Base-by-base conservation (phyloP, 495 filamentous ascomycete genomes). In the Penicillium egyptiacum region DNA sequence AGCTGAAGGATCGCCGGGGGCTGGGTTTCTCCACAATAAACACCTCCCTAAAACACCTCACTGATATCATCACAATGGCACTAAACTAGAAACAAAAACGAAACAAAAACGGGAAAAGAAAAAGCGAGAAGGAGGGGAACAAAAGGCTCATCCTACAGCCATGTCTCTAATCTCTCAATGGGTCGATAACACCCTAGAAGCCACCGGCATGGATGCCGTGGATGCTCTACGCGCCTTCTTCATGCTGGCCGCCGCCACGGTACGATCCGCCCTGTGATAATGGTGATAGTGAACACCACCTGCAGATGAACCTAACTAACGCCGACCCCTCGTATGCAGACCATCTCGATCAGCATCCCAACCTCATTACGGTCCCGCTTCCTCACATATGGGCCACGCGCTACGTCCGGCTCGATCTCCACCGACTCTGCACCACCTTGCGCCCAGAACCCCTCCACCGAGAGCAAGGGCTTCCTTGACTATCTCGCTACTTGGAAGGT, bases 341-440 rank as follows among this genome's bases (percentile, higher is more conserved):
- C 83, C n/a, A 57, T 86, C 23, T 66, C 81, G 25, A 70, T 83
- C 47, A 78, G 74, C 63, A 66, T 78, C 56, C 64, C 79, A n/a
- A 73, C 80, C 33, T 57, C 76, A n/a, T 63, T 86, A 22, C 75
- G 71, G 49, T 59, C 63, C 43, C 83, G 83, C 42, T 84, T 86
- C 67, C 67, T 88, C 30, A 62, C 73, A 37, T 88, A 87, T 65
- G 85, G 85, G 46, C 71, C 82, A 20, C 80, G 85, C 65, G 71
- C 80, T 30, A 75, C 73, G 52, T 59, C 65, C 19, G 64, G 63
- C 46, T 14, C 49, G 31, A 25, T 47, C 51, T 53, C 53, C 60
- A 44, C 55, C 70, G 26, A 33, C 52, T 14, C 50, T 17, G 50
- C 23, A 39, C 16, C 50, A 28, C 16, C 50, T n/a, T 5, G 20